Evolutionary conservation across 1,139 yeast species (phyloP).

Genomic region (Meyerozyma athensensis): DNA sequence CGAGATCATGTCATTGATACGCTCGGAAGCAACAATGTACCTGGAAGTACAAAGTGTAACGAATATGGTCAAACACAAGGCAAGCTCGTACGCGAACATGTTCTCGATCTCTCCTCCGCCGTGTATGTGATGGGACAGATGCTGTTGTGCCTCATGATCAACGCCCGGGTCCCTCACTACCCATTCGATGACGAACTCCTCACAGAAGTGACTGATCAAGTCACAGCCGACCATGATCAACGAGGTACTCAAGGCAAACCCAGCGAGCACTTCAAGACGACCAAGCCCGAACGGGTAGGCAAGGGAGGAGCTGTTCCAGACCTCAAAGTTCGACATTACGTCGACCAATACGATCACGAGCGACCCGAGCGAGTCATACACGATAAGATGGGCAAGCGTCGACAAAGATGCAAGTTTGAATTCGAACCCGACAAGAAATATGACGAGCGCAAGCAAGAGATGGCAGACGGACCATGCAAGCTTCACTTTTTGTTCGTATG

Average conservation of each 20-base stretch:
- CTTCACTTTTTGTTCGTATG: conserved; percentile 49
- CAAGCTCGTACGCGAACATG: conserved; percentile 28
- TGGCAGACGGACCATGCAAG: conserved; percentile 67
- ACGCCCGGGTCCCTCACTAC: conserved; percentile 36
- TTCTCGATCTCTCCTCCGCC: conserved; percentile 33
- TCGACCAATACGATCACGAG: conserved; percentile 67
- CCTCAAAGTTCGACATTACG: conserved; percentile 82
- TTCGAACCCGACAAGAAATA: conserved; percentile 58
- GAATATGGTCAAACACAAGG: conserved; percentile 23
- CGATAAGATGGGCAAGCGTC: conserved; percentile 80
- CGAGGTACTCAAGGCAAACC: conserved; percentile 82
- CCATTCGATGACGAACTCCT: conserved; percentile 57
- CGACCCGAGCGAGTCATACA: conserved; percentile 84
- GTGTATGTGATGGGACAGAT: conserved; percentile 52
- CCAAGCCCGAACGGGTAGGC: conserved; percentile 91
- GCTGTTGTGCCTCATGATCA: conserved; percentile 23
- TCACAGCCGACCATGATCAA: conserved; percentile 90
- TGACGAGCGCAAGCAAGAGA: conserved; percentile 46
- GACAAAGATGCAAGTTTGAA: conserved; percentile 59
- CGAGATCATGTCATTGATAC: conserved; percentile 31
- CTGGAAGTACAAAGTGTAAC: conserved; percentile 36
- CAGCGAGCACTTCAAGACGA: conserved; percentile 78
- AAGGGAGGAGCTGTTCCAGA: conserved; percentile 82
- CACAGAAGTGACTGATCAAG: conserved; percentile 75
- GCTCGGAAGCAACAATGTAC: conserved; percentile 31